Conservation (phyloP, 371 early-diverging fungal species). For the Mucor sp. region DNA sequence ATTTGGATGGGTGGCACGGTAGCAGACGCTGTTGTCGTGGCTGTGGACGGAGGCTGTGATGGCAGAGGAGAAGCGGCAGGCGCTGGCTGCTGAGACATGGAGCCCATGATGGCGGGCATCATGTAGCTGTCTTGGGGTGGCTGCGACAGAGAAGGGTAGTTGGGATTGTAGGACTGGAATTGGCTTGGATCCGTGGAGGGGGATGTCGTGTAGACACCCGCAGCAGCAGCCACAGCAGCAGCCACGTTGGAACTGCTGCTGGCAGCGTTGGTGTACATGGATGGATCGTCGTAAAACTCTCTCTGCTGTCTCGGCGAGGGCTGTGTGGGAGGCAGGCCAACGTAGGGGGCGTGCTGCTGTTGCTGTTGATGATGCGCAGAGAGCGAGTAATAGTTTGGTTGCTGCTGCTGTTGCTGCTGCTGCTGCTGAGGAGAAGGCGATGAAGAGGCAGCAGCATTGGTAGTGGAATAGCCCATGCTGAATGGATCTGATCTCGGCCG, state of each 20-base stretch:
- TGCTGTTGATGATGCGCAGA: background rate
- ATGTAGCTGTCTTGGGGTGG: conserved; percentile 3
- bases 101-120: conserved; percentile 8
- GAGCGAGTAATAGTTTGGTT: background rate
- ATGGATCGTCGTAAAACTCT: conserved; percentile 19
- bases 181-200: background rate
- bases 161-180: background rate
- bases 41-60: background rate
- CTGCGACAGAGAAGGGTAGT: background rate
- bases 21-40: background rate
- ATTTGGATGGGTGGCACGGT: conserved; percentile 5
- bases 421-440: conserved; percentile 1
- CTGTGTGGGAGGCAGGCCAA: conserved; percentile 18
- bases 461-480: background rate
- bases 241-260: background rate
- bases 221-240: conserved; percentile 2
- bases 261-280: background rate
- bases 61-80: background rate
- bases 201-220: background rate
- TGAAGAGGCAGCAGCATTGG: background rate
- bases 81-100: background rate
- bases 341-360: conserved; percentile 11
- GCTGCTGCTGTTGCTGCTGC: background rate
- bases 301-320: conserved; percentile 13
- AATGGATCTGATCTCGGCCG: background rate